These are phyloP conservation scores for Neoascochyta sp. DNA, from an alignment of 2,329 filamentous ascomycete genomes.

Conservation along the genomic window DNA sequence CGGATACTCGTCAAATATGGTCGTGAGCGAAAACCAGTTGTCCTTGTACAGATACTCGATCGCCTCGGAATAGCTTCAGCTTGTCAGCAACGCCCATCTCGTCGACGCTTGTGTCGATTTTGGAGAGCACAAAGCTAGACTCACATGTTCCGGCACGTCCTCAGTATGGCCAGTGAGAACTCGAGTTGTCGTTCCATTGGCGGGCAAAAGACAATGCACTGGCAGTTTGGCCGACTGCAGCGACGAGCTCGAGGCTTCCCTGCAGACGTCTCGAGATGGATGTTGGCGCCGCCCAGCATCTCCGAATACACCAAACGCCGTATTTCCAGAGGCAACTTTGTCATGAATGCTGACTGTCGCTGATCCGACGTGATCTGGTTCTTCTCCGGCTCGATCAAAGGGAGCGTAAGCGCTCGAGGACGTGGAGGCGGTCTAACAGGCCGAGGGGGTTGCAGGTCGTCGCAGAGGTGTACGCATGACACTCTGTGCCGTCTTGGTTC, in stretches of 20 bases:
- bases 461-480: not conserved
- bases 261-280: conserved; percentile 9
- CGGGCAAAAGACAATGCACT: not conserved
- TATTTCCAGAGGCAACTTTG: conserved; percentile 18
- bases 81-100: conserved; percentile 1
- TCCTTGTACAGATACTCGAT: conserved; percentile 19
- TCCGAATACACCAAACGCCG: conserved; percentile 17
- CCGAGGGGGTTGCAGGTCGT: not conserved
- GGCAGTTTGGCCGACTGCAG: conserved; percentile 4
- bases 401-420: conserved; percentile 11
- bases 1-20: conserved; percentile 8
- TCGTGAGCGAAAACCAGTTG: conserved; percentile 17
- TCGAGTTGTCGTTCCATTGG: conserved; percentile 1
- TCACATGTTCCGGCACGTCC: conserved; percentile 22
- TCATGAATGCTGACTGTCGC: conserved; percentile 15
- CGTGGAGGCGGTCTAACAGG: conserved; percentile 16
- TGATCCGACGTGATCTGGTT: conserved; percentile 13
- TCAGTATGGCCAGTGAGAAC: conserved; percentile 11
- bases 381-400: conserved; percentile 6
- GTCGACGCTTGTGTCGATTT: no score
- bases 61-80: conserved; percentile 21
- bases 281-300: conserved; percentile 9
- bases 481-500: conserved; percentile 1
- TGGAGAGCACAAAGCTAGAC: no score
- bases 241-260: conserved; percentile 9